Conservation (phyloP, 225 moss, liverwort and hornwort species). For the Polytrichum formosum region DNA sequence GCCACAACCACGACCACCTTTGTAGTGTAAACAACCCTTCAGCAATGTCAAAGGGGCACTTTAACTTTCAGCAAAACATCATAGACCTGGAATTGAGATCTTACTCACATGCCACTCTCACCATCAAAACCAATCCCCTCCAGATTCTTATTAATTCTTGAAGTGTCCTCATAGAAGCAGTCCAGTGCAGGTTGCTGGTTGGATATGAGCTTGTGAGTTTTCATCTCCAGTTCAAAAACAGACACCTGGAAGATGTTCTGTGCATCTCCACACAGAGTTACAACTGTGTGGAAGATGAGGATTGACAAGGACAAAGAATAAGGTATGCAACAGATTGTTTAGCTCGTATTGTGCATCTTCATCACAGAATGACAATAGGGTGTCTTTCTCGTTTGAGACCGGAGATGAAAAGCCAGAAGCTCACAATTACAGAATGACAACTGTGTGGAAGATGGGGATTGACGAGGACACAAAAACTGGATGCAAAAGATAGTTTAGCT, state of each 20-base stretch:
- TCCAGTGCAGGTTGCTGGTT: background rate
- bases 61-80: background rate
- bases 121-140: constrained; percentile 2
- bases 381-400: background rate
- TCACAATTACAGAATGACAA: too few relatives aligned
- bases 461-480: too few relatives aligned
- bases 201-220: background rate
- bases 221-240: background rate
- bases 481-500: too few relatives aligned
- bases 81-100: constrained; percentile 12
- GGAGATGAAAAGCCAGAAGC: background rate
- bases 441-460: too few relatives aligned
- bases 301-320: too few relatives aligned
- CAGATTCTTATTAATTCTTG: background rate
- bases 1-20: background rate
- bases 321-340: too few relatives aligned
- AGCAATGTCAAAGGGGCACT: background rate
- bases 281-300: too few relatives aligned
- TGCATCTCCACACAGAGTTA: too few relatives aligned
- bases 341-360: too few relatives aligned
- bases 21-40: background rate
- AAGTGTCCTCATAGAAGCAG: background rate
- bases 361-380: background rate
- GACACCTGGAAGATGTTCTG: background rate
- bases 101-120: constrained; percentile 31